Base-by-base conservation (phyloP, 768 basidiomycete species). In the Suillus sp. region DNA sequence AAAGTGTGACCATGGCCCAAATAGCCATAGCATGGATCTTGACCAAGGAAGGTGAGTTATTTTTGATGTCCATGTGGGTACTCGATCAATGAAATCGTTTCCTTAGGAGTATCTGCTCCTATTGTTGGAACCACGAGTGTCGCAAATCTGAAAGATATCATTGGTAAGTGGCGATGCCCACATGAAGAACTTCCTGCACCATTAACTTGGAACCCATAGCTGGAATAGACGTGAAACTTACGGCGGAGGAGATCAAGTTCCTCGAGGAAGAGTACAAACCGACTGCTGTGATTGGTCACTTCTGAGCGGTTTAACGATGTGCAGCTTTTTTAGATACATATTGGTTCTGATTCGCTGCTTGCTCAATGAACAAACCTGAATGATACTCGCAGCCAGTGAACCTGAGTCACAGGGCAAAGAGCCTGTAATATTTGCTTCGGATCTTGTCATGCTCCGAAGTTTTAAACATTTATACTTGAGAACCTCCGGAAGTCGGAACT, bases 191-290 rank as follows among this genome's bases (percentile, higher is more conserved):
- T 16, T 47, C n/a, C 47, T 40, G 4, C 14, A 22, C 16, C 35
- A 20, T 58, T 72, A 22, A 72, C n/a, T 22, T 37, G 1, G 6
- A 7, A 18, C 40, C 37, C 16, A 59, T 30, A 79, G 78, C 62
- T 59, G 72, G 71, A 1, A 69, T 83, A 48, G 72, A 83, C 38
- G 65, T 86, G 53, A 71, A 78, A 50, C 73, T 87, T 63, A 79
- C 79, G 0, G 71, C 72, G 18, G 86, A 85, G 30, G 86, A 87
- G 64, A 73, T 82, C 42, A 74, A 78, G 61, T 78, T 75, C 51
- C 74, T 87, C 55, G 78, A 79, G 54, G 79, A 82, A 65, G 71
- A 74, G 1, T 86, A 86, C 70, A 64, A 61, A 50, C 78, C 84
- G 6, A 74, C 74, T 64, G 47, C 72, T 13, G 72, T 82, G 27